Evolutionary conservation across 2,329 filamentous ascomycete genomes (phyloP), one percentile per base, ranked within the genome.

Genomic region (Aspergillus fijiensis): DNA sequence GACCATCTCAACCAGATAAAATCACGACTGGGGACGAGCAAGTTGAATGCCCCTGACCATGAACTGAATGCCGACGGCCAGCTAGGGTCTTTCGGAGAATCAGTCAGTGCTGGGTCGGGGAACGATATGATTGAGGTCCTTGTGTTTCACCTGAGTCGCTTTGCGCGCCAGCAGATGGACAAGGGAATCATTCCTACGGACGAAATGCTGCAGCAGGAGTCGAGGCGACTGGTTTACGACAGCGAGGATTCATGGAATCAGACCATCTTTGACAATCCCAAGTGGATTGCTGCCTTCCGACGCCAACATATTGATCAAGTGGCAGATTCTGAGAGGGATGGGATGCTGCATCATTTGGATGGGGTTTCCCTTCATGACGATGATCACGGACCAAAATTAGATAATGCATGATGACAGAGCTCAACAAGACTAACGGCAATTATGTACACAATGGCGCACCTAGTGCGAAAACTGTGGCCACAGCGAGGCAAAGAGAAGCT

Each of bases 141-240:
- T 7, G 63, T 64, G 1, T 59, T 57, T 7, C 67, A 67, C 48
- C 33, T 68, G 1, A 63, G 65, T 23, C 61, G 62, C 16, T 69
- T 60, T 51, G 64, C 64, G 4, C 58, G 53, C 7, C 47, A 58
- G 11, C 64, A 66, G 51, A 55, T 59, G 33, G 33, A 47, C n/a
- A 49, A 50, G 29, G 51, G 57, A 2, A 69, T 79, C 1, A 65
- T 76, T 16, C 64, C 81, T 21, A 81, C 79, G 1, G 82, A 84
- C 61, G 78, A 80, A 19, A 79, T 81, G 74, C 71, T 84, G 6
- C 81, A 84, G 66, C 63, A 65, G 4, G 73, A 82, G 57, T 78
- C 81, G 2, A 74, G 81, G n/a, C 68, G 70, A 42, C 78, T 83
- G 21, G 60, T 83, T 5, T 84, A 82, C 59, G 77, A 78, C 16